Evolutionary conservation across 495 filamentous ascomycete genomes (phyloP), one percentile per base, ranked within the genome.

Genomic region (Penicillium manginii): DNA sequence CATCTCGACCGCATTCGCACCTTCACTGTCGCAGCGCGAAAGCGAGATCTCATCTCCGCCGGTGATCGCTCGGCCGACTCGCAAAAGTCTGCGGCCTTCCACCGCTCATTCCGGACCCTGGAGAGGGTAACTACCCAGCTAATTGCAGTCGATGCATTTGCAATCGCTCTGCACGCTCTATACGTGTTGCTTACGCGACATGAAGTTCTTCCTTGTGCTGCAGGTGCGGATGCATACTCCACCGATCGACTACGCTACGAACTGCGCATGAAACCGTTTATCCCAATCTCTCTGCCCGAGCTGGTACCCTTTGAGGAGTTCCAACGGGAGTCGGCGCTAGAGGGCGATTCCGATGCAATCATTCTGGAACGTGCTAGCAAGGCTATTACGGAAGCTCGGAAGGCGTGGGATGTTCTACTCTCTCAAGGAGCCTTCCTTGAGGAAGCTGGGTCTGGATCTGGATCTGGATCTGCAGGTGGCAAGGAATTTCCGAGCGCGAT

Each of bases 261-360:
- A 60, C 74, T 96, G 3, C 88, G 94, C 35, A 94, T 97, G 92
- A 93, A 91, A 65, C 91, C 92, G 0, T 97, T 96, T 58, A 75
- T 87, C 7, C 65, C 74, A 5, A 84, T 97, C 40, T 78, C 81
- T 19, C 72, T 91, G 9, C 91, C 92, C 0, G 84, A 87, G 58
- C 74, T 92, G n/a, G 84, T 88, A 0, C 76, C 85, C 0, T 91
- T 81, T 55, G 82, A 85, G 4, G 81, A 86, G 21, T 90, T 90
- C 62, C 59, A 65, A 15, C 67, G 65, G 1, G 73, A 77, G 29
- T 68, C 75, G 15, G 68, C 74, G 2, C 68, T 81, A 4, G 71
- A 77, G 46, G 77, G 72, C 1, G 65, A 78, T 15, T 68, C 74
- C 23, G 76, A 80, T 42, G 56, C 58, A 3, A 64, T 58, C 7